These are phyloP conservation scores for Talaromyces sp. DNA, from an alignment of 2,329 filamentous ascomycete species.

Conservation along the genomic window DNA sequence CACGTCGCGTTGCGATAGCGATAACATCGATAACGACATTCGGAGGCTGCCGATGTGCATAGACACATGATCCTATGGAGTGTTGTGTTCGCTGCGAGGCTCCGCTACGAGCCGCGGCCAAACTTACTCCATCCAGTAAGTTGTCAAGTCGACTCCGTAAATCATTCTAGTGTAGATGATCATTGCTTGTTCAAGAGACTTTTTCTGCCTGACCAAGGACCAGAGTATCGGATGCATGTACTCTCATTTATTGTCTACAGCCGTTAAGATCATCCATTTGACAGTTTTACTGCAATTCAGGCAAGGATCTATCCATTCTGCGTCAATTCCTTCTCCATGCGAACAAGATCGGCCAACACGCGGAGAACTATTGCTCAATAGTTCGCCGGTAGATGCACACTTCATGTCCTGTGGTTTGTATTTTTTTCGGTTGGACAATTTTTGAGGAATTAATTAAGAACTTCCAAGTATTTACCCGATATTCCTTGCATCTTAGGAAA, in stretches of 20 bases:
- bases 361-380: conserved; percentile 1
- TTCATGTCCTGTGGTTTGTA: background rate
- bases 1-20: background rate
- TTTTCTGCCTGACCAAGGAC: background rate
- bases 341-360: background rate
- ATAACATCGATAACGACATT: background rate
- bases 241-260: background rate
- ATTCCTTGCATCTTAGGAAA: background rate
- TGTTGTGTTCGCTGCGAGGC: too few relatives aligned
- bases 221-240: background rate
- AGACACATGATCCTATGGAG: background rate
- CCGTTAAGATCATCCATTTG: background rate
- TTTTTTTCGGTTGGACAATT: background rate
- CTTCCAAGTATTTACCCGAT: too few relatives aligned
- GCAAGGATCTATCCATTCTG: background rate
- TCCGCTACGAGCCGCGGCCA: background rate
- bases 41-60: background rate
- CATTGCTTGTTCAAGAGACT: background rate
- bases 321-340: background rate
- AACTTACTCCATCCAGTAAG: background rate
- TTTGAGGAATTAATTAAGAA: background rate
- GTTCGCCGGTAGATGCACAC: background rate
- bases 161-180: background rate
- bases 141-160: background rate
- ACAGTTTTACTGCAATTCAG: background rate